These are phyloP conservation scores for Trichoderma asperellum DNA, from an alignment of 2,329 filamentous ascomycete species.

Conservation along the genomic window DNA sequence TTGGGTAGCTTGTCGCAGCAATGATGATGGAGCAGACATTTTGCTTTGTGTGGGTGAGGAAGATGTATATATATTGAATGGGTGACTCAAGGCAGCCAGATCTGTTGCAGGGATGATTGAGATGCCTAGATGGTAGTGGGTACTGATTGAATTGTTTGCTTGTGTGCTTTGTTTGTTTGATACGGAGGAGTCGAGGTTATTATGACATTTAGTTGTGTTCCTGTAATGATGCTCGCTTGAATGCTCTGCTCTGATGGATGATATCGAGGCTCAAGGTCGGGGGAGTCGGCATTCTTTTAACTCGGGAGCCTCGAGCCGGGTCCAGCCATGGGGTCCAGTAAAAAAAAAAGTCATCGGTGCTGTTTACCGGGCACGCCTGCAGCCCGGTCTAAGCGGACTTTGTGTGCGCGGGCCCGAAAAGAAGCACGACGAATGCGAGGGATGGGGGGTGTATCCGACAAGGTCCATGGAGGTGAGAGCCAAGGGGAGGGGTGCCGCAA, in stretches of 20 bases:
- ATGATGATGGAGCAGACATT: conserved; percentile 42
- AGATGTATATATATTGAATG: conserved; percentile 17
- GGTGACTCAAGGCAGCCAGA: conserved; percentile 37
- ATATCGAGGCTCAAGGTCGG: conserved; percentile 28
- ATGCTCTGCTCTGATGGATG: conserved; percentile 9
- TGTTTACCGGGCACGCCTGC: conserved; percentile 18
- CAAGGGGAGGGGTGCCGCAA: background rate
- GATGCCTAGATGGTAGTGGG: conserved; percentile 22
- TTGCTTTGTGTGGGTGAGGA: conserved; percentile 29
- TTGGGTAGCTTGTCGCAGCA: conserved; percentile 51
- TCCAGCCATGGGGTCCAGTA: conserved; percentile 14
- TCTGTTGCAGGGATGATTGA: conserved; percentile 36
- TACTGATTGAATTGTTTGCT: background rate
- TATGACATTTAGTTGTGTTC: background rate
- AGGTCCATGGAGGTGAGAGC: background rate
- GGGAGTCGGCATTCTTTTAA: conserved; percentile 36
- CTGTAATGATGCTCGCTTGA: conserved; percentile 17
- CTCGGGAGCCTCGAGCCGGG: conserved; percentile 29
- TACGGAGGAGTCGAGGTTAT: background rate
- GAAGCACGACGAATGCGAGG: conserved; percentile 26
- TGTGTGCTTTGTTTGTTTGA: background rate
- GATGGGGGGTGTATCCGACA: conserved; percentile 15
- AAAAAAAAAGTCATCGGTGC: conserved; percentile 15
- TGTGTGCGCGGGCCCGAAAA: conserved; percentile 28
- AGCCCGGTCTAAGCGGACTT: conserved; percentile 29